Conservation (phyloP, 2,329 filamentous ascomycete genomes). For the Xylaria polymorpha region DNA sequence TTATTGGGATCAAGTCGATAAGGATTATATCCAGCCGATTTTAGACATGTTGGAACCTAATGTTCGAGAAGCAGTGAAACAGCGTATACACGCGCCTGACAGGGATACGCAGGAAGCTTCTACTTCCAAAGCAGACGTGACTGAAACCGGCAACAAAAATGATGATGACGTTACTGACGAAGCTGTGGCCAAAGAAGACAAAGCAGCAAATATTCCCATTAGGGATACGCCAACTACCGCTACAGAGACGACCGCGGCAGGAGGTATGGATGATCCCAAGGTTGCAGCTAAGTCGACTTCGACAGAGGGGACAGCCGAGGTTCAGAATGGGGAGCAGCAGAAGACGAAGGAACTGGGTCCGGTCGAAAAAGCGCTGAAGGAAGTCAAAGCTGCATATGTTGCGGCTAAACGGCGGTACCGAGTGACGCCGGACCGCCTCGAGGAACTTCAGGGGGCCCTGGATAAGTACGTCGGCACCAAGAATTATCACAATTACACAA, state of each 20-base stretch:
- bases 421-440: conserved; percentile 76
- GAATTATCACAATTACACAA: conserved; percentile 98
- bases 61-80: conserved; percentile 70
- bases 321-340: conserved; percentile 31
- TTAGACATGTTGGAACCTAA: conserved; percentile 71
- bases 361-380: conserved; percentile 73
- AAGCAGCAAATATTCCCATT: conserved; percentile 10
- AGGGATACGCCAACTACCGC: conserved; percentile 23
- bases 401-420: conserved; percentile 87
- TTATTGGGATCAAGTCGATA: conserved; percentile 87
- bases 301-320: conserved; percentile 34
- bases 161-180: conserved; percentile 30
- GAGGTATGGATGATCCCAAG: conserved; percentile 40
- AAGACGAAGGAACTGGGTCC: conserved; percentile 60
- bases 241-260: conserved; percentile 45
- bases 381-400: conserved; percentile 84
- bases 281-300: conserved; percentile 33
- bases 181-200: conserved; percentile 25
- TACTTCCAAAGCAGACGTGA: conserved; percentile 28
- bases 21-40: conserved; percentile 80
- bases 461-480: conserved; percentile 82
- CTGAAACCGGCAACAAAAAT: conserved; percentile 19
- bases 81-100: conserved; percentile 64
- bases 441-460: conserved; percentile 80
- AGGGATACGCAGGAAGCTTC: conserved; percentile 35